A percentile compares a stretch with the other conserved stretches of the same genome.
phyloP scores from a whole-genome alignment of 768 basidiomycete genomes.

The Lactarius deliciosus region DNA sequence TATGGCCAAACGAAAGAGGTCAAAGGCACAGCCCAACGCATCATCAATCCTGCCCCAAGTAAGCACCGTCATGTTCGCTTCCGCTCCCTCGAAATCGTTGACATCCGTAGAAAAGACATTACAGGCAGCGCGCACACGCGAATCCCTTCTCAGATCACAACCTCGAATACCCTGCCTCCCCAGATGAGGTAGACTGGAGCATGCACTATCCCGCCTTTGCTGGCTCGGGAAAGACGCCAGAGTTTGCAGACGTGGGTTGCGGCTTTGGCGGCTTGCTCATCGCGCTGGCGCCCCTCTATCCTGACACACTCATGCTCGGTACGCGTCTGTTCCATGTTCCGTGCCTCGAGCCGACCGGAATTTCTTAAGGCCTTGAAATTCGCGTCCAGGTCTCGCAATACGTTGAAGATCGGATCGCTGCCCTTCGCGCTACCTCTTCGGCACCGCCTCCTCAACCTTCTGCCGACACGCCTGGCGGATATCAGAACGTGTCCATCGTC shows the following conservation, averaged over 20 bases:
- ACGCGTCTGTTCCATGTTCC: slow-evolving; percentile 32
- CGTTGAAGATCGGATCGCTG: slow-evolving; percentile 89
- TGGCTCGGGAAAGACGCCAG: slow-evolving; percentile 62
- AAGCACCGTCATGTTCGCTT: slow-evolving; percentile 24
- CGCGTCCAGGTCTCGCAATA: slow-evolving; percentile 95
- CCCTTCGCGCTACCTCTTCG: slow-evolving; percentile 70
- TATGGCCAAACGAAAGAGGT: slow-evolving; percentile 37
- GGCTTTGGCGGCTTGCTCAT: slow-evolving; percentile 96
- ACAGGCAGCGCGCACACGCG: slow-evolving; percentile 80
- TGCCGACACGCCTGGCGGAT: slow-evolving; percentile 44
- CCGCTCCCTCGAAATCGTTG: not conserved
- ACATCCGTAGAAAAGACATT: slow-evolving; percentile 68
- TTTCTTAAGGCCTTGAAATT: slow-evolving; percentile 84
- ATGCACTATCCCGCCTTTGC: slow-evolving; percentile 76
- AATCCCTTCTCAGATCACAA: slow-evolving; percentile 88
- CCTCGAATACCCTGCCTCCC: slow-evolving; percentile 82
- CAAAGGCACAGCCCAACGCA: slow-evolving; percentile 20
- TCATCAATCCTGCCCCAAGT: slow-evolving; percentile 38
- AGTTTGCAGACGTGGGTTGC: slow-evolving; percentile 97
- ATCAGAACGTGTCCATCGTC: slow-evolving; percentile 89
- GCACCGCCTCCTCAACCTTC: slow-evolving; percentile 17
- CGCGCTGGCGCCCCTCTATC: slow-evolving; percentile 84
- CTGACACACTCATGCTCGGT: slow-evolving; percentile 94
- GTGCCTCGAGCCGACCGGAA: slow-evolving; percentile 9
- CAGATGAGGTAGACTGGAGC: slow-evolving; percentile 76